phyloP scores from a whole-genome alignment of 345 rosid genomes.

The Rhodomyrtus tomentosa region DNA sequence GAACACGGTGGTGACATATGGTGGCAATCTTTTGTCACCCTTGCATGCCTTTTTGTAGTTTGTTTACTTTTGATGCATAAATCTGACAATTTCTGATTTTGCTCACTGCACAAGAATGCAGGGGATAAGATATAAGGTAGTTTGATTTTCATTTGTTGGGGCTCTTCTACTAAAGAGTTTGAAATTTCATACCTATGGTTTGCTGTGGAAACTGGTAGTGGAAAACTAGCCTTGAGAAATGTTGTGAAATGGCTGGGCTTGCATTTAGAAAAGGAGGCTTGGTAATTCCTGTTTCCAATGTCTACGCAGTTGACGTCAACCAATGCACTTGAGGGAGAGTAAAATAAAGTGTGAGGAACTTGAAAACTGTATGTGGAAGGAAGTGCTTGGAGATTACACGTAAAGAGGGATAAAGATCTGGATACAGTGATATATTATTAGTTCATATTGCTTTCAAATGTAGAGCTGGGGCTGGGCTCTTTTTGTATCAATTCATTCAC shows the following conservation, averaged over 20 bases:
- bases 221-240: not conserved
- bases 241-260: not conserved
- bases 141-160: not conserved
- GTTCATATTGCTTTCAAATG: not conserved
- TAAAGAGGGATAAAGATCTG: not conserved
- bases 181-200: not conserved
- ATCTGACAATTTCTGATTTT: not conserved
- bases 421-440: not conserved
- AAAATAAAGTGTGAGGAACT: not conserved
- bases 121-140: not conserved
- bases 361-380: not conserved
- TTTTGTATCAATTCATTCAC: not conserved
- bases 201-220: not conserved
- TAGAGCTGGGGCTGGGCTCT: not conserved
- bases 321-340: not conserved
- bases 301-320: not conserved
- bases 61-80: not conserved
- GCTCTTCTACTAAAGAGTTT: not conserved
- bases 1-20: not conserved
- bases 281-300: not conserved
- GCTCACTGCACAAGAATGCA: not conserved
- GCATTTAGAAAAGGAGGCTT: not conserved
- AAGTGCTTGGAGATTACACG: not conserved
- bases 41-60: not conserved
- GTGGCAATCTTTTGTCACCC: not conserved